Evolutionary conservation across 1,284 basidiomycete species (phyloP).

Genomic region (Phlebopus sp.): DNA sequence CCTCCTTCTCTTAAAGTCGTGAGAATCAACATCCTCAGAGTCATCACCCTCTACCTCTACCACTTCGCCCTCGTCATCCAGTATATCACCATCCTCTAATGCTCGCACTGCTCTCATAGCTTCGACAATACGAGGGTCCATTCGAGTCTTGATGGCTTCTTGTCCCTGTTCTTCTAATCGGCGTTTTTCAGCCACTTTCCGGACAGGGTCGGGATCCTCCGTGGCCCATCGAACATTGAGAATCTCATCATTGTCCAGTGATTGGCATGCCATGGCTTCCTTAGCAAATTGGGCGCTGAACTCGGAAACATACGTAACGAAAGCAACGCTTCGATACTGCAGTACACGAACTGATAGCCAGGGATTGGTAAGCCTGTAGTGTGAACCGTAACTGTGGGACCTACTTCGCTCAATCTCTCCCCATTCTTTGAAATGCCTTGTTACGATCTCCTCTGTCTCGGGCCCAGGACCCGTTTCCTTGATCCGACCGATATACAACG

Average conservation of each 20-base stretch:
- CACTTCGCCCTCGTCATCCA: constrained; percentile 46
- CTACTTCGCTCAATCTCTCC: constrained; percentile 91
- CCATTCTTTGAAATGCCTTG: constrained; percentile 94
- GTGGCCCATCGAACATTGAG: constrained; percentile 98
- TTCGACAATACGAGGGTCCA: constrained; percentile 83
- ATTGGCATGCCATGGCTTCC: constrained; percentile 98
- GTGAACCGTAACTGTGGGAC: constrained; percentile 34
- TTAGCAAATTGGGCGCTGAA: constrained; percentile 93
- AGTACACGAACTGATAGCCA: constrained; percentile 74
- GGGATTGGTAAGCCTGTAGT: constrained; percentile 7
- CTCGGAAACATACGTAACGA: constrained; percentile 93
- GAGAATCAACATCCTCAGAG: constrained; percentile 36
- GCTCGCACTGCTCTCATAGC: constrained; percentile 81
- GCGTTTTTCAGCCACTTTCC: constrained; percentile 80
- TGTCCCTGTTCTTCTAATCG: constrained; percentile 80
- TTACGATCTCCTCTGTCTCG: constrained; percentile 88
- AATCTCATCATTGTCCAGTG: constrained; percentile 95
- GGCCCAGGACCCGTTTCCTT: constrained; percentile 85
- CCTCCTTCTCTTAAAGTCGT: constrained; percentile 40
- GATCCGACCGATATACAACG: constrained; percentile 93
- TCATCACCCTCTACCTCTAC: constrained; percentile 29
- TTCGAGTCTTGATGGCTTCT: constrained; percentile 79
- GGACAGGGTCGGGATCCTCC: constrained; percentile 91
- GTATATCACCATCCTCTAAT: constrained; percentile 74
- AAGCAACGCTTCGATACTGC: constrained; percentile 93